Base-by-base conservation (phyloP, 306 rosid genomes). In the Lablab purpureus region DNA sequence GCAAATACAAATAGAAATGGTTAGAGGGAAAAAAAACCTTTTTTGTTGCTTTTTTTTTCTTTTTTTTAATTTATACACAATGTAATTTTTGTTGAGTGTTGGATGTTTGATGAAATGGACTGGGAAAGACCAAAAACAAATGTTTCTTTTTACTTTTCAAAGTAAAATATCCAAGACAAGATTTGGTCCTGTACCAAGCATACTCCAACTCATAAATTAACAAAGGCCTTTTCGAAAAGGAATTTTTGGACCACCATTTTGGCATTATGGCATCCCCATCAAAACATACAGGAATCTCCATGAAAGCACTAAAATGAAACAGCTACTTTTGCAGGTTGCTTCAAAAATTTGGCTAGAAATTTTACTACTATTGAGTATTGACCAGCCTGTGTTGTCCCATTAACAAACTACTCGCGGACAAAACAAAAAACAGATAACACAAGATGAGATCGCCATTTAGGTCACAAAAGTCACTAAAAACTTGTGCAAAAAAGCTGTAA, bases 231-330 rank as follows among this genome's bases (percentile, higher is more conserved):
- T 86, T 77, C 12, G 74, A 77, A 90, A 87, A 85, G 89, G 82
- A 86, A 86, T 79, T 76, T 23, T 78, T 87, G 98, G 98, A 90
- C 98, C 98, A 89, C 98, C 84, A 84, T 86, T 83, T 87, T 84
- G 82, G 82, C 80, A 81, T 81, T 73, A 78, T 82, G 87, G 87
- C 80, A 84, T 77, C 78, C 81, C 77, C 78, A 88, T 86, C 85
- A 85, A 68, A 84, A 78, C 87, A 76, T 83, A 77, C 47, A 68
- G 59, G 90, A 86, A 90, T 87, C 85, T 51, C 77, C 75, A 75
- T 71, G 66, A 68, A 87, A 90, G 87, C 92, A 82, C 92, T 83
- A 75, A 80, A 87, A 77, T 83, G 82, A 62, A 84, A 64, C 76
- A 65, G 41, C 77, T 82, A 74, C 84, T 92, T 90, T 90, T 86